phyloP scores from a whole-genome alignment of 345 rosid species.

The Brassica incana region DNA sequence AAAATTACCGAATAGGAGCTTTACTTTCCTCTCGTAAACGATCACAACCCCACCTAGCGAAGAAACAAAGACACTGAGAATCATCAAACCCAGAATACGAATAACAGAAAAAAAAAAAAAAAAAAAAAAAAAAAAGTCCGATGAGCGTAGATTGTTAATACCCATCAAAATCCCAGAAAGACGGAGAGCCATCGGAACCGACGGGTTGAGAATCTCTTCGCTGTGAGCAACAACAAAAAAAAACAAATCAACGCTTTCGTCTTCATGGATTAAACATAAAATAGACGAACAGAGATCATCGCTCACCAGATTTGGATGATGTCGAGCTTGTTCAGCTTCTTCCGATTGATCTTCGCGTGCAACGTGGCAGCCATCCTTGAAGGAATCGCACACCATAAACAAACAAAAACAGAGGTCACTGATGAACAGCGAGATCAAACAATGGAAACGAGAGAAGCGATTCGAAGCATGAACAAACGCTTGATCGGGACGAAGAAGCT shows the following conservation, averaged over 20 bases:
- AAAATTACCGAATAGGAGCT: constrained; percentile 68
- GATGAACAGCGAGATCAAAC: not conserved
- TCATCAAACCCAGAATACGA: constrained; percentile 17
- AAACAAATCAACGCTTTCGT: not conserved
- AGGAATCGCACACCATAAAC: not conserved
- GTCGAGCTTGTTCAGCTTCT: constrained; percentile 67
- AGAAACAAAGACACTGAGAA: not conserved
- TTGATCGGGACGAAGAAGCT: constrained; percentile 19
- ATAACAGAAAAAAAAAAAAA: not conserved
- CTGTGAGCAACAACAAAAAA: constrained; percentile 40
- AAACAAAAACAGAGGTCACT: constrained; percentile 8
- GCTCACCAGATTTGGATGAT: constrained; percentile 72
- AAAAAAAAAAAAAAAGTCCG: not conserved
- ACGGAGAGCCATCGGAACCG: constrained; percentile 89
- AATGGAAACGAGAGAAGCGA: not conserved
- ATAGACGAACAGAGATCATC: not conserved
- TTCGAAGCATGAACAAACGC: constrained; percentile 11
- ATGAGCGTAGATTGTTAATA: constrained; percentile 27
- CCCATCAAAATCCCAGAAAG: constrained; percentile 96
- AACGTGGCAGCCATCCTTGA: constrained; percentile 88
- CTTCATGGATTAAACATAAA: constrained; percentile 4
- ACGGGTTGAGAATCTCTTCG: constrained; percentile 88
- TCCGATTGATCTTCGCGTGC: constrained; percentile 82
- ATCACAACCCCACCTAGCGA: constrained; percentile 88
- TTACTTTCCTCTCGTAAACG: constrained; percentile 90